Conservation (phyloP, 1,284 basidiomycete species). For the Cystobasidiaceae sp. region DNA sequence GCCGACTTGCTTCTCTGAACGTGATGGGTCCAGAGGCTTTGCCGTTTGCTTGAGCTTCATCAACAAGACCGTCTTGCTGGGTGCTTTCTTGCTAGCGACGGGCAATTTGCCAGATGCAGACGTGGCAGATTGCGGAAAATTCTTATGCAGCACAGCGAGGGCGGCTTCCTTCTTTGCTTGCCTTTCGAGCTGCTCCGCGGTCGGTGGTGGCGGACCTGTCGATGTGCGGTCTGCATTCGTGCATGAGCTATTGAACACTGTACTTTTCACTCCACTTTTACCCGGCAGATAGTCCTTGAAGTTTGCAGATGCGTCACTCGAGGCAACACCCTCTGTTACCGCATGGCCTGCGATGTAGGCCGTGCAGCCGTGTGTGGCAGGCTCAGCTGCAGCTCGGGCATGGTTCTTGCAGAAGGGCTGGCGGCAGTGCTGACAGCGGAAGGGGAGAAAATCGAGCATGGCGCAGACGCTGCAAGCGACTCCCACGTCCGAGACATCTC, state of each 20-base stretch:
- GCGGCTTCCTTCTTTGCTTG: slow-evolving; percentile 23
- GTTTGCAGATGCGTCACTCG: neutral
- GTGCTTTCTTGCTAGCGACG: neutral
- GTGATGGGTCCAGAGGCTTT: slow-evolving; percentile 5
- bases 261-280: too few relatives aligned
- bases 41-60: slow-evolving; percentile 30
- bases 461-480: slow-evolving; percentile 7
- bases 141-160: slow-evolving; percentile 16
- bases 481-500: slow-evolving; percentile 27
- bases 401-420: slow-evolving; percentile 20
- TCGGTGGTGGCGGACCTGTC: neutral
- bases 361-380: slow-evolving; percentile 7
- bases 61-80: slow-evolving; percentile 1
- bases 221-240: slow-evolving; percentile 3
- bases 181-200: slow-evolving; percentile 4
- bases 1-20: slow-evolving; percentile 12
- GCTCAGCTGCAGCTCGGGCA: neutral
- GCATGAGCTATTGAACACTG: too few relatives aligned
- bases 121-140: slow-evolving; percentile 28
- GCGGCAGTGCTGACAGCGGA: slow-evolving; percentile 12
- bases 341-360: neutral
- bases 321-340: neutral
- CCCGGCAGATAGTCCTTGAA: slow-evolving; percentile 4
- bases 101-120: neutral
- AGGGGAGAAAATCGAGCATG: slow-evolving; percentile 25